Percentiles rank a stretch among this genome's conserved stretches.
Evolutionary conservation across 2,329 filamentous ascomycete species (phyloP).

Genomic region (Arthrobotrys entomopaga): DNA sequence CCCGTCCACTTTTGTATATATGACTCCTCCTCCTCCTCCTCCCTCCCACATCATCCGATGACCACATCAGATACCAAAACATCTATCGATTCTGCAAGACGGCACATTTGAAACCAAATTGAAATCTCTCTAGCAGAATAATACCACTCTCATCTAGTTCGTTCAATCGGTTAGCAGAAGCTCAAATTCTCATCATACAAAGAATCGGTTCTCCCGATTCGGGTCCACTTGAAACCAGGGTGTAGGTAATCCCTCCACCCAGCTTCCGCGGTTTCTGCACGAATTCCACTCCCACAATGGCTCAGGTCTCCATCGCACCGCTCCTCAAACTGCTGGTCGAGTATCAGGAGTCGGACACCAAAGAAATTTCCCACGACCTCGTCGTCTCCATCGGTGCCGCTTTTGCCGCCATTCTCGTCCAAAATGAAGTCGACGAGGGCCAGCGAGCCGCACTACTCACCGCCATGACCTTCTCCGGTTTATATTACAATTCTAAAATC

Average conservation of each 20-base stretch:
- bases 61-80: no score
- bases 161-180: no score
- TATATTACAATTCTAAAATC: slow-evolving; percentile 85
- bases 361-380: slow-evolving; percentile 22
- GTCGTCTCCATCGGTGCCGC: slow-evolving; percentile 25
- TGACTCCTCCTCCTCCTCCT: no score
- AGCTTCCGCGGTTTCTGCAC: neutral
- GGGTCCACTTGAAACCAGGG: neutral
- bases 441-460: slow-evolving; percentile 89
- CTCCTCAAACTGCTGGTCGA: slow-evolving; percentile 48
- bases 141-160: no score
- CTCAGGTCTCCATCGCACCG: slow-evolving; percentile 32
- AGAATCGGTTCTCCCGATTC: neutral
- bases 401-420: slow-evolving; percentile 30
- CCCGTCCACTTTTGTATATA: no score
- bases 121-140: no score
- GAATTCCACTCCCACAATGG: slow-evolving; percentile 2
- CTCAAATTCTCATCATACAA: no score
- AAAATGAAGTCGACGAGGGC: slow-evolving; percentile 65
- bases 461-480: slow-evolving; percentile 87
- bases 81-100: no score
- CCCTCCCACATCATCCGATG: no score
- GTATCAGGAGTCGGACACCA: slow-evolving; percentile 37
- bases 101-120: no score
- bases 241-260: neutral